A percentile compares a stretch with the other conserved stretches of the same genome.
These are phyloP conservation scores for Metschnikowia borealis DNA, from an alignment of 805 yeast species.

Conservation along the genomic window DNA sequence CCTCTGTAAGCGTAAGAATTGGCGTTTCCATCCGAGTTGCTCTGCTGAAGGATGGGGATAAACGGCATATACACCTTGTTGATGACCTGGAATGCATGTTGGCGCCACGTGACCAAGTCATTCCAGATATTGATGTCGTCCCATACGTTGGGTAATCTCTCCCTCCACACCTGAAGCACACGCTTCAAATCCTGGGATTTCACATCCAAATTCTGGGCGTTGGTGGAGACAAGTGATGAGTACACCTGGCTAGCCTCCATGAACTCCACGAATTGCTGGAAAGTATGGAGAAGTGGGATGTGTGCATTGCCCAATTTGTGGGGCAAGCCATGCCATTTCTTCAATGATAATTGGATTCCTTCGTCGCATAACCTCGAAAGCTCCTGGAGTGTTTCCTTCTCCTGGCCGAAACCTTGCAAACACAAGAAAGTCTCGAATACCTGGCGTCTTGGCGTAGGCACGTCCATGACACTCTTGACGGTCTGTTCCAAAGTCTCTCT, in stretches of 20 bases:
- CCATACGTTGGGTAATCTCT: constrained; percentile 93
- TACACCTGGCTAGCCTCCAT: constrained; percentile 96
- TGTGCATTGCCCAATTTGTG: constrained; percentile 76
- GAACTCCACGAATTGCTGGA: constrained; percentile 96
- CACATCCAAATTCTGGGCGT: constrained; percentile 85
- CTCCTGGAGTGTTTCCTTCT: constrained; percentile 79
- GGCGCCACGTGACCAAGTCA: constrained; percentile 97
- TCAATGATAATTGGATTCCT: constrained; percentile 86
- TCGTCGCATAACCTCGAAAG: constrained; percentile 88
- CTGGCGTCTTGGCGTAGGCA: constrained; percentile 96
- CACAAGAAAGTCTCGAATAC: constrained; percentile 91
- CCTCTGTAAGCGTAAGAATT: constrained; percentile 96
- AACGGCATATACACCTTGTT: constrained; percentile 92
- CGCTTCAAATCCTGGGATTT: constrained; percentile 93
- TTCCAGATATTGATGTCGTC: constrained; percentile 98
- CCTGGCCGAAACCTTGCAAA: constrained; percentile 90
- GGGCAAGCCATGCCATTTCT: constrained; percentile 93
- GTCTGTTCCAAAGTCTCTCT: constrained; percentile 91
- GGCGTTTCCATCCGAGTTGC: constrained; percentile 60
- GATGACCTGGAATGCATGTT: constrained; percentile 94
- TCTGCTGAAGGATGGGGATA: constrained; percentile 77
- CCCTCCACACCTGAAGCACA: constrained; percentile 96
- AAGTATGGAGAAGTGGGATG: constrained; percentile 82
- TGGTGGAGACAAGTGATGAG: constrained; percentile 80
- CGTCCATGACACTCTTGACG: constrained; percentile 95